Base-by-base conservation (phyloP, 495 filamentous ascomycete species). In the Diplogelasinospora grovesii region DNA sequence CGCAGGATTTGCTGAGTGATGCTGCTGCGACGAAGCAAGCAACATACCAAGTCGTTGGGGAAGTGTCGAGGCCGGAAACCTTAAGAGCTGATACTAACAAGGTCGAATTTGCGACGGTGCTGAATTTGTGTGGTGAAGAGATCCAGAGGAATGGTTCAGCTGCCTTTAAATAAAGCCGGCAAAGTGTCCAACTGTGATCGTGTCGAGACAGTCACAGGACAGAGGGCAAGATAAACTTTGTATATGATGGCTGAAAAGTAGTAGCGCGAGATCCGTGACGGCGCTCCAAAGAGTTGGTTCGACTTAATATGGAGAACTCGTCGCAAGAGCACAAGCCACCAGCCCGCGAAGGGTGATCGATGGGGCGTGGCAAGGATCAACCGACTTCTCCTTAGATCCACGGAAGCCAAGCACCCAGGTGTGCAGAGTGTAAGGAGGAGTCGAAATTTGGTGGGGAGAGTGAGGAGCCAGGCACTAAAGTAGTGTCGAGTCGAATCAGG, bases 41-140 rank as follows among this genome's bases (percentile, higher is more conserved):
- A 61, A 62, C 65, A 68, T 63, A 59, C 62, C 66, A 68, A 59
- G 48, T n/a, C n/a, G n/a, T n/a, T n/a, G n/a, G n/a, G n/a, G n/a
- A n/a, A n/a, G n/a, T n/a, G n/a, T n/a, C n/a, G n/a, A n/a, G n/a
- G n/a, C n/a, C n/a, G n/a, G n/a, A n/a, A n/a, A n/a, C n/a, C n/a
- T n/a, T n/a, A n/a, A n/a, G n/a, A n/a, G n/a, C n/a, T n/a, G n/a
- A n/a, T n/a, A n/a, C n/a, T n/a, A n/a, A n/a, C n/a, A n/a, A n/a
- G n/a, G n/a, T n/a, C n/a, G n/a, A n/a, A n/a, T n/a, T n/a, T n/a
- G n/a, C n/a, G n/a, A n/a, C n/a, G n/a, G n/a, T n/a, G n/a, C n/a
- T n/a, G n/a, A n/a, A n/a, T n/a, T n/a, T n/a, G n/a, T n/a, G n/a
- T n/a, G n/a, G n/a, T n/a, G n/a, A n/a, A n/a, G n/a, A n/a, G n/a